phyloP scores from a whole-genome alignment of 768 basidiomycete species.

The Rhodotorula taiwanensis region DNA sequence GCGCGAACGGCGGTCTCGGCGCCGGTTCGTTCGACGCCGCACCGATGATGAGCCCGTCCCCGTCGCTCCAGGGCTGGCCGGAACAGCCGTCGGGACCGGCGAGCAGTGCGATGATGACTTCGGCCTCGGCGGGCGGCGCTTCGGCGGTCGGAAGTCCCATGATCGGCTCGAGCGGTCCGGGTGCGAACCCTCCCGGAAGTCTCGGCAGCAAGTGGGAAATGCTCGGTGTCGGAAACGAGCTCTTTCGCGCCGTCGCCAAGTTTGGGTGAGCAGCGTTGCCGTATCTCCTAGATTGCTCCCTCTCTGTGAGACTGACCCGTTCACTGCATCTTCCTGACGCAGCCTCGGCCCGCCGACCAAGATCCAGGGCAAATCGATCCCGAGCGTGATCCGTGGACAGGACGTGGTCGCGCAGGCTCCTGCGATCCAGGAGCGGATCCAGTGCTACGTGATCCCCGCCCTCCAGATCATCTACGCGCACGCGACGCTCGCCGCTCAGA shows the following conservation, averaged over 20 bases:
- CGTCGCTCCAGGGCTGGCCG: background rate
- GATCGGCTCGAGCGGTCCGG: background rate
- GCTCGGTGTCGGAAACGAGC: slow-evolving; percentile 71
- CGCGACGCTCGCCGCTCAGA: slow-evolving; percentile 12
- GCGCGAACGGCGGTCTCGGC: background rate
- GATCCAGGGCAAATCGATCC: slow-evolving; percentile 93
- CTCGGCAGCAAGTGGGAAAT: slow-evolving; percentile 95
- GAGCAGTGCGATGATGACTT: background rate
- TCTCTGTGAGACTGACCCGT: background rate
- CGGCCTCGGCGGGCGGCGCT: too few relatives aligned
- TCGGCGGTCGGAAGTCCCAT: background rate
- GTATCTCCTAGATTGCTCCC: background rate
- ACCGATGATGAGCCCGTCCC: background rate
- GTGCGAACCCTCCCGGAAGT: slow-evolving; percentile 52
- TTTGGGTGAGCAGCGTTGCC: slow-evolving; percentile 52
- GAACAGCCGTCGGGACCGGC: background rate
- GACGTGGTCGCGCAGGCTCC: slow-evolving; percentile 99
- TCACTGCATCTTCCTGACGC: slow-evolving; percentile 4
- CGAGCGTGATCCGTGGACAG: slow-evolving; percentile 78
- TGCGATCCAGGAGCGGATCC: slow-evolving; percentile 95
- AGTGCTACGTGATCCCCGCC: slow-evolving; percentile 89
- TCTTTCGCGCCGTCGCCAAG: slow-evolving; percentile 79
- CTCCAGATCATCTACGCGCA: slow-evolving; percentile 64
- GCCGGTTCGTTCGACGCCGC: background rate
- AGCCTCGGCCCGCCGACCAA: slow-evolving; percentile 91